Percentiles rank a stretch among this genome's conserved stretches.
Evolutionary conservation across 2,329 filamentous ascomycete species (phyloP).

Genomic region (Nannizziopsis barbatae): DNA sequence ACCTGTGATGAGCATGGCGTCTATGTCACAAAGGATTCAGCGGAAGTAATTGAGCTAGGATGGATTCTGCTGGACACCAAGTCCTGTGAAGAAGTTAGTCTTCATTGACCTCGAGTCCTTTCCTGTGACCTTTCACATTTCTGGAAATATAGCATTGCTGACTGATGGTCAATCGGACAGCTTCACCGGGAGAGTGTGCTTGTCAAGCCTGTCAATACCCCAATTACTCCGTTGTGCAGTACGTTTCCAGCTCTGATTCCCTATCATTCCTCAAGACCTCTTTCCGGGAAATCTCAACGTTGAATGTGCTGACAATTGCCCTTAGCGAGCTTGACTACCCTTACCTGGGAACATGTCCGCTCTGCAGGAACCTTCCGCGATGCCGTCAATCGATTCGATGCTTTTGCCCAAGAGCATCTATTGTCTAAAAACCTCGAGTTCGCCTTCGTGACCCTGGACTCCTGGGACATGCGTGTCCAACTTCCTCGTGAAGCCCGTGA

Average conservation of each 20-base stretch:
- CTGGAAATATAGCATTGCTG: slow-evolving; percentile 10
- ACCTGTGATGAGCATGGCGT: slow-evolving; percentile 99
- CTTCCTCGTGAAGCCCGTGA: slow-evolving; percentile 94
- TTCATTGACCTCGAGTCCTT: neutral
- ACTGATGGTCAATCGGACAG: slow-evolving; percentile 39
- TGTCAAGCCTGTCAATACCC: slow-evolving; percentile 96
- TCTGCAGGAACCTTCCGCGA: slow-evolving; percentile 96
- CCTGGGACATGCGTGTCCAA: slow-evolving; percentile 96
- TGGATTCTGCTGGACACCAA: slow-evolving; percentile 94
- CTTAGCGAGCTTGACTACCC: slow-evolving; percentile 83
- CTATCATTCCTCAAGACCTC: slow-evolving; percentile 11
- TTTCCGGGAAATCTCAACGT: slow-evolving; percentile 9
- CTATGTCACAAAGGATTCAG: slow-evolving; percentile 98
- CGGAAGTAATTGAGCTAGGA: slow-evolving; percentile 96
- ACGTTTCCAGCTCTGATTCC: slow-evolving; percentile 44
- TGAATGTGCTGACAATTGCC: slow-evolving; percentile 3
- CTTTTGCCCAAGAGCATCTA: slow-evolving; percentile 85
- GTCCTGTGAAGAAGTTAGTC: slow-evolving; percentile 73
- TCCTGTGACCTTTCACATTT: neutral
- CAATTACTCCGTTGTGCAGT: slow-evolving; percentile 98
- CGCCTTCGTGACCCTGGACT: slow-evolving; percentile 94
- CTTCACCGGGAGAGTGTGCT: slow-evolving; percentile 90
- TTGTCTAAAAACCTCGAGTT: slow-evolving; percentile 88
- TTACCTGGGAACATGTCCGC: slow-evolving; percentile 98
- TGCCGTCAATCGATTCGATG: slow-evolving; percentile 87